Conservation (phyloP, 495 filamentous ascomycete genomes). For the Cetradonia linearis region DNA sequence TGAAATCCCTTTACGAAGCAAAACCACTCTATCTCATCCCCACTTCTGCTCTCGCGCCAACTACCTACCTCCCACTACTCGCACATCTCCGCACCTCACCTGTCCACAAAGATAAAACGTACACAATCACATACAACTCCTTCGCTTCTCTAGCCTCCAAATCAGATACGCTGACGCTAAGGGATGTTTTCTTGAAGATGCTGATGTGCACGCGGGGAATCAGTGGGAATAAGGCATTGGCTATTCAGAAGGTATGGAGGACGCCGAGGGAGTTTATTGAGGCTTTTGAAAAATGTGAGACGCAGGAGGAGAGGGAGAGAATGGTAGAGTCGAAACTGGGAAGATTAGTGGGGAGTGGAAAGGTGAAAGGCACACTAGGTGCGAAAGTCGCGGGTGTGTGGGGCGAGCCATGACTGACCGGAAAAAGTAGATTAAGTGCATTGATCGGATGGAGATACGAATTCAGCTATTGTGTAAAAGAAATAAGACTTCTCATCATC, state of each 20-base stretch:
- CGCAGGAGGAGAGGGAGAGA: constrained; percentile 32
- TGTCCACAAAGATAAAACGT: constrained; percentile 39
- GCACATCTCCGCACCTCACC: constrained; percentile 40
- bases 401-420: constrained; percentile 31
- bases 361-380: constrained; percentile 52
- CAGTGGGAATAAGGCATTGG: constrained; percentile 71
- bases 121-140: constrained; percentile 60
- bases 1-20: constrained; percentile 54
- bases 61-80: constrained; percentile 60
- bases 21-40: constrained; percentile 48
- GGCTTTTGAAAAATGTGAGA: constrained; percentile 49
- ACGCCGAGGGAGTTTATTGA: constrained; percentile 61
- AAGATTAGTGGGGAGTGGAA: constrained; percentile 55
- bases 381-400: constrained; percentile 66
- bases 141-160: constrained; percentile 66
- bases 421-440: not conserved
- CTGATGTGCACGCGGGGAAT: constrained; percentile 72
- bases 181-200: constrained; percentile 77
- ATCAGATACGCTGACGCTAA: constrained; percentile 58
- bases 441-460: no score
- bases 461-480: no score
- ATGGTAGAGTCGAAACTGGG: constrained; percentile 46
- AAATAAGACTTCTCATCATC: not conserved
- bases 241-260: constrained; percentile 65
- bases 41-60: constrained; percentile 51